Conservation (phyloP, 1,284 basidiomycete species). For the Sparassis latifolia region DNA sequence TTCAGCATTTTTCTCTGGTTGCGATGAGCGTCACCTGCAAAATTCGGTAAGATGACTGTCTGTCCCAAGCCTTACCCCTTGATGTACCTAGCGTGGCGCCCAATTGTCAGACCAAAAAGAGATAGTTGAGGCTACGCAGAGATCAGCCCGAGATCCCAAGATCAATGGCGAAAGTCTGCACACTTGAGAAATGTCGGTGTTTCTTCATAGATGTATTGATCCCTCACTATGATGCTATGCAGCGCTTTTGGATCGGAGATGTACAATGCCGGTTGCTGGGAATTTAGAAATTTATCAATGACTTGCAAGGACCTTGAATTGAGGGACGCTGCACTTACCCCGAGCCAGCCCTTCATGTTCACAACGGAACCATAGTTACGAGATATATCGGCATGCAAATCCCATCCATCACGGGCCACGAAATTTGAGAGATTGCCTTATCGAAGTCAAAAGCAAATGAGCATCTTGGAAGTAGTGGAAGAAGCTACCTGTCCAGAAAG, state of each 20-base stretch:
- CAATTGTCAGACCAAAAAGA: conserved; percentile 13
- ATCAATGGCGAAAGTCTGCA: not conserved
- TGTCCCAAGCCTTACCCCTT: too few relatives aligned
- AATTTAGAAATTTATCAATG: too few relatives aligned
- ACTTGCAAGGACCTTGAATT: too few relatives aligned
- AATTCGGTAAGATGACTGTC: not conserved
- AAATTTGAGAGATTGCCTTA: too few relatives aligned
- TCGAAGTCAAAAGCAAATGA: too few relatives aligned
- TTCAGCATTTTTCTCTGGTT: conserved; percentile 23
- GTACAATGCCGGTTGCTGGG: not conserved
- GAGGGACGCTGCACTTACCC: too few relatives aligned
- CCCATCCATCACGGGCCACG: not conserved
- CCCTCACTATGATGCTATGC: conserved; percentile 26
- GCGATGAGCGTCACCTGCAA: conserved; percentile 18
- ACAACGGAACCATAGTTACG: too few relatives aligned
- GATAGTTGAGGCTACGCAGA: not conserved
- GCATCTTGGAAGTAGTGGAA: too few relatives aligned
- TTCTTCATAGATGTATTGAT: conserved; percentile 25
- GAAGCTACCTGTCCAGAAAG: conserved; percentile 13
- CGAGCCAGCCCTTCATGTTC: too few relatives aligned
- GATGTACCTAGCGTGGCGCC: conserved; percentile 11
- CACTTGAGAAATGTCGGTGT: not conserved
- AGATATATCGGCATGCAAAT: too few relatives aligned
- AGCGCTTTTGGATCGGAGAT: conserved; percentile 23
- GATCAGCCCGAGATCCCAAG: not conserved